Evolutionary conservation across 2,329 filamentous ascomycete genomes (phyloP), one percentile per base, ranked within the genome.

Genomic region (Penicillium sp.): DNA sequence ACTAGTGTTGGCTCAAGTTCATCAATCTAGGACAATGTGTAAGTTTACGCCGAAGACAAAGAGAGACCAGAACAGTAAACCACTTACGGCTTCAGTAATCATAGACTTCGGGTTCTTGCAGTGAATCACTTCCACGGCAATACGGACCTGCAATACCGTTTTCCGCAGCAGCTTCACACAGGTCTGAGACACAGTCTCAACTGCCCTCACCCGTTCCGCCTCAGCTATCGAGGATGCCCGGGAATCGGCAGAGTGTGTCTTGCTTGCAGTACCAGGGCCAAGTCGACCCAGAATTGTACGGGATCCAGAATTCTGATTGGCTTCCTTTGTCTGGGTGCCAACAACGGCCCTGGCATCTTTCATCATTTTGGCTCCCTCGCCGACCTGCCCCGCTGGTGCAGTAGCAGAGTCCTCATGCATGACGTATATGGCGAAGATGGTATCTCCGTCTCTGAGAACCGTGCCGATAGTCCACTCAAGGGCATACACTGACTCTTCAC

Each of bases 381-480:
- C 83, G 12, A 87, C 80, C 41, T 79, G 77, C 12, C 78, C 77
- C 4, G 61, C 56, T 10, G 57, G 54, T 30, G 69, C 66, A 27
- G 65, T 64, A 16, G 59, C 35, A 6, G 47, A 70, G 57, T 97
- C 92, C 67, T 97, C 92, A 58, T 96, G 90, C 19, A 95, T 86
- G 49, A 91, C 95, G 72, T 95, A 95, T 38, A 97, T 89, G 2
- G 89, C 90, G 54, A 96, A 84, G 30, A 99, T 78, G 0, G 92
- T 97, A 66, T 99, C 93, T 7, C 93, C 93, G 60, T 97, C 91
- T 41, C 93, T 82, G 27, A 99, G 77, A 5, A 97, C 90, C 0
- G 92, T 97, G 7, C 93, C 93, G 48, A 99, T 91, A 0, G 92
- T 93, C 93, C 93, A 99, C 69, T 99, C 93, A 28, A 99, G 77